Percentiles rank a stretch among this genome's conserved stretches.
phyloP scores from a whole-genome alignment of 345 rosid genomes.

The Populus davidiana region DNA sequence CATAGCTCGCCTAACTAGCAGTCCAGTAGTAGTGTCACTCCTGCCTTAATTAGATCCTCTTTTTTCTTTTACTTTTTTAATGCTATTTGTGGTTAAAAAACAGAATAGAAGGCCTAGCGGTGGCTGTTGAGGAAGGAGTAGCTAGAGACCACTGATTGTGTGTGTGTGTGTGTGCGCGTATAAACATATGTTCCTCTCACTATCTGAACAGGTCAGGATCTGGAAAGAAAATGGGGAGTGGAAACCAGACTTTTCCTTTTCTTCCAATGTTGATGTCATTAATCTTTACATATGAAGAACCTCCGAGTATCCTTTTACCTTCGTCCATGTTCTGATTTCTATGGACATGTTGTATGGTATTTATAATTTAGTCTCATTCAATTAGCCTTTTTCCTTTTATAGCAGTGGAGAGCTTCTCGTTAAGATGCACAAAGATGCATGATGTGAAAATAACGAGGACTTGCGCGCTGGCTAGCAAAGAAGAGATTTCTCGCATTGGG shows the following conservation, averaged over 20 bases:
- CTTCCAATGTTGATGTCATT: neutral
- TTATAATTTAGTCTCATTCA: no score
- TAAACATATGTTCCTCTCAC: neutral
- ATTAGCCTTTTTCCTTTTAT: no score
- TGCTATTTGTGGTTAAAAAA: neutral
- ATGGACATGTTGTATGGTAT: neutral
- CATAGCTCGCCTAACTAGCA: slow-evolving; percentile 32
- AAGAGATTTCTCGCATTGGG: neutral
- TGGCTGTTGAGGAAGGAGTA: no score
- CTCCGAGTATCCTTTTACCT: neutral
- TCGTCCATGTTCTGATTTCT: neutral
- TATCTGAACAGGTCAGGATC: neutral
- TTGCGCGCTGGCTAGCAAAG: neutral
- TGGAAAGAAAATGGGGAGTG: neutral
- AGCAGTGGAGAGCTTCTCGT: neutral
- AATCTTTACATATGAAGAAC: neutral
- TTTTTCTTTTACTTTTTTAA: neutral
- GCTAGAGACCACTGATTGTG: no score
- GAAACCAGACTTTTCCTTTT: neutral
- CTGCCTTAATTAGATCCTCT: neutral
- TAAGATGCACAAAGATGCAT: neutral
- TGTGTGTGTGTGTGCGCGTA: no score
- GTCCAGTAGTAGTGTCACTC: slow-evolving; percentile 12
- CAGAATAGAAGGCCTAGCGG: neutral
- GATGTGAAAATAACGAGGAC: neutral